Conservation (phyloP, 2,329 filamentous ascomycete species). For the Volutella citrinella region DNA sequence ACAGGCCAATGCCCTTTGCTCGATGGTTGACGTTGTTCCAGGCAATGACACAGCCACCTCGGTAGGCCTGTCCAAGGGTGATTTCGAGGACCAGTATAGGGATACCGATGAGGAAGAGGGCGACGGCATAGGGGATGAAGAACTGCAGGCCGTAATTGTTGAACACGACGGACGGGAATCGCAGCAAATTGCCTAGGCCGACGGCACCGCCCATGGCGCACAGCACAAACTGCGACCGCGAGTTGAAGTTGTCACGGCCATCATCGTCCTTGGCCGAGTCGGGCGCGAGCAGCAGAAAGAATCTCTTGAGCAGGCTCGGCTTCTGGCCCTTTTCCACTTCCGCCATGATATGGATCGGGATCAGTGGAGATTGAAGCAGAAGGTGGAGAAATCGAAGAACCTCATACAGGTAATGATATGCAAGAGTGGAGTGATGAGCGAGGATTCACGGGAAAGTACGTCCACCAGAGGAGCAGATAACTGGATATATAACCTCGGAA, state of each 20-base stretch:
- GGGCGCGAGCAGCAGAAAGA: conserved; percentile 18
- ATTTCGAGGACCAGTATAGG: conserved; percentile 52
- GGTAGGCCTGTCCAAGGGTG: conserved; percentile 64
- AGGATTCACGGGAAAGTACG: conserved; percentile 3
- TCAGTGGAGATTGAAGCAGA: too few relatives aligned
- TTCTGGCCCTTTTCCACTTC: conserved; percentile 13
- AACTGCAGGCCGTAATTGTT: conserved; percentile 55
- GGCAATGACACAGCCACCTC: conserved; percentile 48
- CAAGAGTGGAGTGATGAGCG: not conserved
- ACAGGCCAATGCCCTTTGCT: conserved; percentile 49
- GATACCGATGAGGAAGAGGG: conserved; percentile 49
- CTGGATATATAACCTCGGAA: conserved; percentile 10
- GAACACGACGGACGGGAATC: conserved; percentile 54
- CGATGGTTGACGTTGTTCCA: conserved; percentile 47
- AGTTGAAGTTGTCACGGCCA: conserved; percentile 25
- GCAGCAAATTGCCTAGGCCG: conserved; percentile 52
- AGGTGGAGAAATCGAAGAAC: not conserved
- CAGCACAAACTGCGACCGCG: conserved; percentile 24
- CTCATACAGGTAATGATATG: conserved; percentile 1
- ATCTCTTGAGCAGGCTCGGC: conserved; percentile 14
- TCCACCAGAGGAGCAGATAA: conserved; percentile 8
- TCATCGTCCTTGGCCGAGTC: conserved; percentile 22
- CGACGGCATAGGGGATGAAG: conserved; percentile 53
- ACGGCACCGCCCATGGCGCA: conserved; percentile 45
- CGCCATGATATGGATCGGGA: conserved; percentile 11